A percentile compares a stretch with the other conserved stretches of the same genome.
Evolutionary conservation across 306 rosid species (phyloP).

Genomic region (Fragaria iinumae): DNA sequence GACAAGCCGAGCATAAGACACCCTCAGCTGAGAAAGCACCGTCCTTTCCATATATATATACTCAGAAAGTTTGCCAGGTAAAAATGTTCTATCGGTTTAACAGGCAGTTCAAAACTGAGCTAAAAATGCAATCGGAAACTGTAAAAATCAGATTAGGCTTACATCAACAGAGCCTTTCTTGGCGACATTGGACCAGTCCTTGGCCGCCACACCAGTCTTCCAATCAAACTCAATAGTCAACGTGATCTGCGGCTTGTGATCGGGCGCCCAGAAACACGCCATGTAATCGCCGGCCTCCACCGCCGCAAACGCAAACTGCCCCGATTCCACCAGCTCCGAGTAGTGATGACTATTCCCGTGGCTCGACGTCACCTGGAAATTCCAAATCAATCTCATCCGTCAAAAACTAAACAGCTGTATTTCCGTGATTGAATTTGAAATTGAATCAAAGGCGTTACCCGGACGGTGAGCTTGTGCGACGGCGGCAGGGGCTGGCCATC

Average conservation of each 20-base stretch:
- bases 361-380: conserved; percentile 73
- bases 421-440: background rate
- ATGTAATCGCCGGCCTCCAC: conserved; percentile 81
- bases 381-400: conserved; percentile 9
- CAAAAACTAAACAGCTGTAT: background rate
- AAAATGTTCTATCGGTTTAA: background rate
- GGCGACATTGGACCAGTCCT: conserved; percentile 94
- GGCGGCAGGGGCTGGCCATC: conserved; percentile 72
- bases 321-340: conserved; percentile 60
- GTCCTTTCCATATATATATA: background rate
- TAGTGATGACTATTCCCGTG: conserved; percentile 69
- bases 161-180: conserved; percentile 93
- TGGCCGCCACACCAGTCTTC: conserved; percentile 90
- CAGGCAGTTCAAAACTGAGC: background rate
- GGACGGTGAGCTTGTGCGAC: conserved; percentile 67
- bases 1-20: no score
- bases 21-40: background rate
- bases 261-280: conserved; percentile 84
- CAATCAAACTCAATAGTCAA: conserved; percentile 82
- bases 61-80: background rate
- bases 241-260: conserved; percentile 50
- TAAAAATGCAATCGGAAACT: background rate
- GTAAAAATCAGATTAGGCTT: conserved; percentile 22
- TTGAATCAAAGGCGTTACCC: conserved; percentile 44
- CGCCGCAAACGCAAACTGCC: conserved; percentile 70